Percentiles rank a stretch among this genome's conserved stretches.
Conservation (phyloP, 2,329 filamentous ascomycete species). For the Epichloe elymi region DNA sequence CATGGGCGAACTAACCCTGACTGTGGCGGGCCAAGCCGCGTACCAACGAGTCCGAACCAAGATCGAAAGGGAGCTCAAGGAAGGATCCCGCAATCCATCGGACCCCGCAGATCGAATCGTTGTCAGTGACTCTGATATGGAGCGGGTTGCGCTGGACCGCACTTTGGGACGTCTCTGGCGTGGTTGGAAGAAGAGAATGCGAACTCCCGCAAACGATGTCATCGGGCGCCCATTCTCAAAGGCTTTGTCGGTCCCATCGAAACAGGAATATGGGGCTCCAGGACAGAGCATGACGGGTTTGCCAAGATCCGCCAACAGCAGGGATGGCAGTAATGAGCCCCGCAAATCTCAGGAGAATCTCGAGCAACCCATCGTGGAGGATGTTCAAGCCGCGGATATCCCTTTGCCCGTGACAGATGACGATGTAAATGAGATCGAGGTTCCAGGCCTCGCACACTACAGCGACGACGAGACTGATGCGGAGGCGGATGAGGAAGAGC, state of each 20-base stretch:
- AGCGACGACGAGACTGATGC: slow-evolving; percentile 48
- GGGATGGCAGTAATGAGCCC: slow-evolving; percentile 7
- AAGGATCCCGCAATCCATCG: slow-evolving; percentile 31
- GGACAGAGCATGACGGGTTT: slow-evolving; percentile 19
- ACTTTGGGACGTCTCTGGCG: slow-evolving; percentile 85
- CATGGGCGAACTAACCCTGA: slow-evolving; percentile 78
- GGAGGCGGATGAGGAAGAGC: slow-evolving; percentile 24
- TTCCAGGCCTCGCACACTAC: slow-evolving; percentile 52
- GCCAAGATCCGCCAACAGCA: slow-evolving; percentile 7
- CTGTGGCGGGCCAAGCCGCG: slow-evolving; percentile 77
- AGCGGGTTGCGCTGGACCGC: slow-evolving; percentile 80
- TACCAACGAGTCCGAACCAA: slow-evolving; percentile 51
- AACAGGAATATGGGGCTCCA: slow-evolving; percentile 22
- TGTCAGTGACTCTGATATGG: slow-evolving; percentile 87
- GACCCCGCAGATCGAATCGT: slow-evolving; percentile 53
- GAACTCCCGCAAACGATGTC: slow-evolving; percentile 38
- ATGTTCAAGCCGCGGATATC: slow-evolving; percentile 30
- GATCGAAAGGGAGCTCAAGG: slow-evolving; percentile 45
- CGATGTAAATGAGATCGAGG: slow-evolving; percentile 70
- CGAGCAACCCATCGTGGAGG: slow-evolving; percentile 13
- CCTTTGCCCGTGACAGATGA: slow-evolving; percentile 54
- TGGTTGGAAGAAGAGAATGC: slow-evolving; percentile 81
- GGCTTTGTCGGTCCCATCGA: slow-evolving; percentile 23
- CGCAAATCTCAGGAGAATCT: slow-evolving; percentile 8
- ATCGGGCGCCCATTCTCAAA: slow-evolving; percentile 36